Base-by-base conservation (phyloP, 768 basidiomycete species). In the Tricholoma saponaceum region DNA sequence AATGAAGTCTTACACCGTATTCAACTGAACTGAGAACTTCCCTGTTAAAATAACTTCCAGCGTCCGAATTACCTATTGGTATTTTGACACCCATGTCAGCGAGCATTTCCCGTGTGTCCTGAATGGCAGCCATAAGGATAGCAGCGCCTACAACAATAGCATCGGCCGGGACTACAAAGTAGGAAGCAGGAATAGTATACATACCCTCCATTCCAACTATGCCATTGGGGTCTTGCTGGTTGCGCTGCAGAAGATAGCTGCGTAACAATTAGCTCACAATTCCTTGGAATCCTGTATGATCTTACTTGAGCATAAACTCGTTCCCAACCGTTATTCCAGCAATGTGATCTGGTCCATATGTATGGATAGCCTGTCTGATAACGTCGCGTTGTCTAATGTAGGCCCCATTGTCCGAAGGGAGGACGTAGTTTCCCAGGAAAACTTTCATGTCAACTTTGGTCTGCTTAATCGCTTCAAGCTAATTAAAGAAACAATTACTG, bases 321-420 rank as follows among this genome's bases (percentile, higher is more conserved):
- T 97, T 96, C 18, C 96, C 95, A 44, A 97, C 94, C 9, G 88
- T 94, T 26, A 97, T 66, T 14, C 96, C 96, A 0, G 73, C 76
- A 59, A 98, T 80, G 64, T 94, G 73, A 57, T 83, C 82, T 1
- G 82, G 77, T 39, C 95, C 95, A 69, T 88, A 98, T 2, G 81
- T 86, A 68, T 86, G 70, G 56, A 98, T 73, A 3, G 89, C 94
- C 2, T 77, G 70, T 62, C 84, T 74, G 58, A 94, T 81, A 18
- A 74, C 73, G 58, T 82, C 79, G 26, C 81, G 81, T 70, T 99
- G 96, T 51, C 87, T 78, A 1, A 70, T 58, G 69, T 94, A 97
- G 4, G 87, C 85, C 0, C 75, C 72, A 28, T 78, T 72, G 37
- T 87, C 83, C 66, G 87, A 83, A 12, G 82, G 70, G 4, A 78